A percentile compares a stretch with the other conserved stretches of the same genome.
phyloP scores from a whole-genome alignment of 139 green algal species.

The Raphidocelis subcapitata region DNA sequence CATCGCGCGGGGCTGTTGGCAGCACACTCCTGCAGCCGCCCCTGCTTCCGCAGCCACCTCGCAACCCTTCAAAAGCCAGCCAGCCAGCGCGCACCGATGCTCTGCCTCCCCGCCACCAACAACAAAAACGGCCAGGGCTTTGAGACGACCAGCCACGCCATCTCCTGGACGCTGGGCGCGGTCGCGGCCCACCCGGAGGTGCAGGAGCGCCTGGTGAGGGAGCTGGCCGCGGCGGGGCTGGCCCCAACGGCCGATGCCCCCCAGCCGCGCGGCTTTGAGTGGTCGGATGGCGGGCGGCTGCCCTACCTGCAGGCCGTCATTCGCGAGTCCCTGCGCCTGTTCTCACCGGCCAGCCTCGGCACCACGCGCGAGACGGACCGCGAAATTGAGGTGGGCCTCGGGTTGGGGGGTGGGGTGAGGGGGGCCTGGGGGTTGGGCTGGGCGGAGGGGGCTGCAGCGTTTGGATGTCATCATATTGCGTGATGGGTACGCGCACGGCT shows the following conservation, averaged over 20 bases:
- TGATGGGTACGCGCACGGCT: slow-evolving; percentile 1
- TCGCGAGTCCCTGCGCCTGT: slow-evolving; percentile 34
- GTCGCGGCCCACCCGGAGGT: slow-evolving; percentile 15
- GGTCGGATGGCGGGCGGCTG: slow-evolving; percentile 22
- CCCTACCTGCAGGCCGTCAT: slow-evolving; percentile 29
- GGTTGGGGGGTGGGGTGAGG: neutral
- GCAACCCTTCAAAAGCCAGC: too few species aligned
- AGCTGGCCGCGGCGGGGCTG: slow-evolving; percentile 5
- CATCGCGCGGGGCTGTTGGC: too few species aligned
- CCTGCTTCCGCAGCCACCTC: too few species aligned
- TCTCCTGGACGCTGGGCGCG: slow-evolving; percentile 8
- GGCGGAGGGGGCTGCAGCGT: neutral
- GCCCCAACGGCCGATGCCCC: slow-evolving; percentile 3
- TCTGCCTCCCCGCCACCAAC: too few species aligned
- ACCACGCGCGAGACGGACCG: neutral
- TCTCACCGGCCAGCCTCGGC: slow-evolving; percentile 13
- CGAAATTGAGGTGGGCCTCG: neutral
- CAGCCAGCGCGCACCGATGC: too few species aligned
- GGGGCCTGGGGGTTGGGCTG: slow-evolving; percentile 1
- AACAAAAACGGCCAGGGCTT: too few species aligned
- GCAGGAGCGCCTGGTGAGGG: slow-evolving; percentile 6
- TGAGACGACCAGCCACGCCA: slow-evolving; percentile 27
- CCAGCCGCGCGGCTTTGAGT: slow-evolving; percentile 13
- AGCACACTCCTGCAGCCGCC: too few species aligned
- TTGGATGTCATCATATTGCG: neutral